Conservation (phyloP, 1,139 yeast species). For the Sporopachydermia cereana region DNA sequence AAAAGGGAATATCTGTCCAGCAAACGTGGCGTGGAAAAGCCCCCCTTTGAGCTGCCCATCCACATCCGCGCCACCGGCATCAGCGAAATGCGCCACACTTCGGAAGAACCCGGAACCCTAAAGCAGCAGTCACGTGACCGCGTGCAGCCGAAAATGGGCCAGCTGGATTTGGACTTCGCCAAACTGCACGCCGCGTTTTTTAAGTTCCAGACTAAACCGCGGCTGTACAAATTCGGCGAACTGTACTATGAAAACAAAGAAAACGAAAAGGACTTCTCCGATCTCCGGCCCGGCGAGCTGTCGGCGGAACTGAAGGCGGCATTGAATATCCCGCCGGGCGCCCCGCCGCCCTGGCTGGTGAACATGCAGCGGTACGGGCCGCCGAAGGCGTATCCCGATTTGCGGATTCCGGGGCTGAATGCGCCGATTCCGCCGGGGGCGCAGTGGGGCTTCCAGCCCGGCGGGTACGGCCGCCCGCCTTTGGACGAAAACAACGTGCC, state of each 20-base stretch:
- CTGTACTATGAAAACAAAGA: constrained; percentile 74
- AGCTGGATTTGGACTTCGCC: constrained; percentile 76
- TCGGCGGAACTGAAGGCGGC: constrained; percentile 52
- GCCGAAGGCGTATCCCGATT: constrained; percentile 72
- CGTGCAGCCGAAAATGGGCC: constrained; percentile 85
- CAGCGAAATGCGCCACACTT: constrained; percentile 65
- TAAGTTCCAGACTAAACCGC: constrained; percentile 67
- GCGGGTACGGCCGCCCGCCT: constrained; percentile 32
- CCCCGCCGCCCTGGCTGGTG: constrained; percentile 74
- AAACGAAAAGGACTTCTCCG: constrained; percentile 29
- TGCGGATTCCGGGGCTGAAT: constrained; percentile 46
- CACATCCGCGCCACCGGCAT: constrained; percentile 80
- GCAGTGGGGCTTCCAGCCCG: constrained; percentile 29
- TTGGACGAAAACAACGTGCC: constrained; percentile 23
- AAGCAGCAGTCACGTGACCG: constrained; percentile 72
- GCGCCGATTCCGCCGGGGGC: constrained; percentile 29
- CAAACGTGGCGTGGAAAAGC: constrained; percentile 57
- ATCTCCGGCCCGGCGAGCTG: constrained; percentile 55
- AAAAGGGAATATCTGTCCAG: constrained; percentile 72
- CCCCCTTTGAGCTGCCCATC: constrained; percentile 67
- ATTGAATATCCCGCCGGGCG: constrained; percentile 51
- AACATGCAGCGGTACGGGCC: constrained; percentile 65
- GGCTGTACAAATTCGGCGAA: constrained; percentile 59
- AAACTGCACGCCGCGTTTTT: constrained; percentile 81
- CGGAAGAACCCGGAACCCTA: constrained; percentile 41